These are phyloP conservation scores for Boletus rubescentipes DNA, from an alignment of 768 basidiomycete species.

Conservation along the genomic window DNA sequence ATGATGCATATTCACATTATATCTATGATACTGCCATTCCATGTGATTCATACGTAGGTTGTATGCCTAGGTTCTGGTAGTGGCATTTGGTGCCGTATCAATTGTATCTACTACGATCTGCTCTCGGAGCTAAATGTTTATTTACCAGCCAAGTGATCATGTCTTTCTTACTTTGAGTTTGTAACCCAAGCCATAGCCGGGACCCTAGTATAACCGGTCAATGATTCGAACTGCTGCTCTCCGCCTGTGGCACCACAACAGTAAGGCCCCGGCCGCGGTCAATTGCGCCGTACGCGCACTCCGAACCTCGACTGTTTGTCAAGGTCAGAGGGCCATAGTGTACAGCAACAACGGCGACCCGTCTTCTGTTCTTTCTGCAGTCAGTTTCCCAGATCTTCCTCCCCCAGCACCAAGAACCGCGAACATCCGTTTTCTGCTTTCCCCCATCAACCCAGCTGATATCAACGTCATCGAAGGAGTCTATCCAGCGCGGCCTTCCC, in stretches of 20 bases:
- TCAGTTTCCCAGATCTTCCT: constrained; percentile 52
- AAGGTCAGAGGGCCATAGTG: constrained; percentile 60
- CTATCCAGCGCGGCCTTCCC: constrained; percentile 66
- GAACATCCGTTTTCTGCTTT: constrained; percentile 65
- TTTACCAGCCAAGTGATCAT: not conserved
- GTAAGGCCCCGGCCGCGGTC: not conserved
- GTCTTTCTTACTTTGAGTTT: not conserved
- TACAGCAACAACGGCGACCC: constrained; percentile 65
- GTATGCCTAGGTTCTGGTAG: constrained; percentile 23
- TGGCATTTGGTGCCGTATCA: constrained; percentile 1
- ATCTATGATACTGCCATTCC: constrained; percentile 16
- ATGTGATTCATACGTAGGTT: constrained; percentile 13
- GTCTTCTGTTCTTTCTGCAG: constrained; percentile 51
- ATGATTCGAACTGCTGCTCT: constrained; percentile 2
- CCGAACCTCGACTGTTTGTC: constrained; percentile 30
- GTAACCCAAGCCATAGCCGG: no score
- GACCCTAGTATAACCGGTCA: not conserved
- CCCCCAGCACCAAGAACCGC: constrained; percentile 54
- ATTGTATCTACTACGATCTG: constrained; percentile 17
- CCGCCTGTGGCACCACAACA: not conserved
- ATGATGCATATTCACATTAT: constrained; percentile 16
- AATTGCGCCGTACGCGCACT: constrained; percentile 21
- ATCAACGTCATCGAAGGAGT: constrained; percentile 79
- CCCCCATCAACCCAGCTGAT: constrained; percentile 82
- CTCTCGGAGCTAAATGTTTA: not conserved